A percentile compares a stretch with the other conserved stretches of the same genome.
phyloP scores from a whole-genome alignment of 1,284 basidiomycete genomes.

The Coniferiporia sulphurascens region DNA sequence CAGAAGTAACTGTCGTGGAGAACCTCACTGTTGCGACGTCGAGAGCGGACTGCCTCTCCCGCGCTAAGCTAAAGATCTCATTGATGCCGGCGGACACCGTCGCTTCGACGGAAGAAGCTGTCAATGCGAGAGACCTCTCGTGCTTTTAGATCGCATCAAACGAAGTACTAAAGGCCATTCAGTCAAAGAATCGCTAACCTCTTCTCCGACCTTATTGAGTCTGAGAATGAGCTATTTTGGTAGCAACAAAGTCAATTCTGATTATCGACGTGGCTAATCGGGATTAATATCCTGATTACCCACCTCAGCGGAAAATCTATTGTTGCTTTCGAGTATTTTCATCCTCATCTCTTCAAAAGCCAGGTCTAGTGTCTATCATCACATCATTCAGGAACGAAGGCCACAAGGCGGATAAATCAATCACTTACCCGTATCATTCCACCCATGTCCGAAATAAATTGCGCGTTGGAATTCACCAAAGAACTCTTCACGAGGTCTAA shows the following conservation, averaged over 20 bases:
- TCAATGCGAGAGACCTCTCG: not conserved
- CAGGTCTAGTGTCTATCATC: not conserved
- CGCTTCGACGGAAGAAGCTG: not conserved
- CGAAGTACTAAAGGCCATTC: not conserved
- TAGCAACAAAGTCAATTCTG: not conserved
- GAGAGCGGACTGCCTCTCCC: not conserved
- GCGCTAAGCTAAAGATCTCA: not conserved
- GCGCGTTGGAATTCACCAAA: not conserved
- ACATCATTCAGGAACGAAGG: not conserved
- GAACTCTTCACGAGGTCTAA: not conserved
- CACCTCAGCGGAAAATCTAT: not conserved
- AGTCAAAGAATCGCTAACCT: not conserved
- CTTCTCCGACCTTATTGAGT: not conserved
- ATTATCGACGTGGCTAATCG: not conserved
- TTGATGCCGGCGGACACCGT: not conserved
- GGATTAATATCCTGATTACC: not conserved
- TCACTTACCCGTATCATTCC: conserved; percentile 1
- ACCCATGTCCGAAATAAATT: not conserved
- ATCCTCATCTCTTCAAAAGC: not conserved
- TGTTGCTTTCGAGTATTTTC: not conserved
- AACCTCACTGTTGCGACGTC: not conserved
- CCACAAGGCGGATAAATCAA: not conserved
- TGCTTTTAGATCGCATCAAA: not conserved
- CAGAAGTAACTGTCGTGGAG: not conserved
- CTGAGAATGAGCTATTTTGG: not conserved